phyloP scores from a whole-genome alignment of 306 rosid species.

The Rosa multiflora region DNA sequence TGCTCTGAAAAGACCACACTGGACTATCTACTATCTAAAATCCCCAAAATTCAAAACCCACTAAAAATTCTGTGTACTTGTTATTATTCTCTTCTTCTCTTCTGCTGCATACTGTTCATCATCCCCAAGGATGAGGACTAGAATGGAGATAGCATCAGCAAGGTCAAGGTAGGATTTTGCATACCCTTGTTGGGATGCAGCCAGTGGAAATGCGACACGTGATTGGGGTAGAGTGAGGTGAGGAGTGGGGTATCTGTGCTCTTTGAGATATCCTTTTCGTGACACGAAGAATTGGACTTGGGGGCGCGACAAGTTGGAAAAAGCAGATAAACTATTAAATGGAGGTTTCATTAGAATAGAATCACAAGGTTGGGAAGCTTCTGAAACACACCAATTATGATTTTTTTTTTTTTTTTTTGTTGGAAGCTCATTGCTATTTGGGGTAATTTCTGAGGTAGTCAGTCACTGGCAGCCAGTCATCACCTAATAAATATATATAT shows the following conservation, averaged over 20 bases:
- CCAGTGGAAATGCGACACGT: background rate
- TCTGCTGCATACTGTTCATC: background rate
- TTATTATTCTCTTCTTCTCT: background rate
- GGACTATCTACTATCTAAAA: background rate
- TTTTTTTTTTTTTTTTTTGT: too few species aligned
- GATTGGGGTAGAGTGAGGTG: background rate
- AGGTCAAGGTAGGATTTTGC: background rate
- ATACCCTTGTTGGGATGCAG: background rate
- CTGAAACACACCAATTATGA: background rate
- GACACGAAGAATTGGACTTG: background rate
- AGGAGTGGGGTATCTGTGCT: background rate
- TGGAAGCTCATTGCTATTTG: background rate
- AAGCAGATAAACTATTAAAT: background rate
- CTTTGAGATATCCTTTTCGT: constrained; percentile 22
- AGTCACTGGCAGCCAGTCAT: background rate
- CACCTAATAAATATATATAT: too few species aligned
- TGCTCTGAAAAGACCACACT: background rate
- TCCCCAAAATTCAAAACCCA: background rate
- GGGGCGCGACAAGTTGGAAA: background rate
- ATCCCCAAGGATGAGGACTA: background rate
- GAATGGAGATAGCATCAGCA: constrained; percentile 3
- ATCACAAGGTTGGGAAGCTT: background rate
- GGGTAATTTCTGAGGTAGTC: background rate
- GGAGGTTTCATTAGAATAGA: background rate
- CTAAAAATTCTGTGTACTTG: background rate